Evolutionary conservation across 2,329 filamentous ascomycete genomes (phyloP), one percentile per base, ranked within the genome.

Genomic region (Endothia cerciana): DNA sequence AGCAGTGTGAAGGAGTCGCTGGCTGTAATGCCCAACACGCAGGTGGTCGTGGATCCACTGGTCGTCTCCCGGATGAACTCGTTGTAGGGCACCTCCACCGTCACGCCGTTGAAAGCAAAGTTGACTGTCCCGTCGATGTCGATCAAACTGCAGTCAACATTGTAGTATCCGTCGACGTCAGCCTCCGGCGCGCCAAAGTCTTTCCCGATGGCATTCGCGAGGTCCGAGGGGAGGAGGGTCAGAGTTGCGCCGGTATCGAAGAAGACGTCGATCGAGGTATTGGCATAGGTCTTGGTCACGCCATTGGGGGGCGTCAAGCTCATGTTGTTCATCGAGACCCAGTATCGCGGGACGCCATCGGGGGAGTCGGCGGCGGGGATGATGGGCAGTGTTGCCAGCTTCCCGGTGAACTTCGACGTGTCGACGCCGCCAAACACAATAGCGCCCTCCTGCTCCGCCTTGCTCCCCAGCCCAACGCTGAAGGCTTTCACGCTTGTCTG

Each of bases 191-290:
- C 79, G 13, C 82, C 83, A 63, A 88, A 82, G 69, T 84, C 82
- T 28, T 75, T 71, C 25, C 82, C 82, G 40, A 88, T 82, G 51
- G 72, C 69, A n/a, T 76, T 71, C 51, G 84, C 84, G 40, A 92
- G 76, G 25, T 75, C 73, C 64, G 84, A 77, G 1, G 90, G 90
- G 1, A 93, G 80, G 63, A 91, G 85, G 60, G 86, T 89, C 71
- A 91, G 80, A 17, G 88, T 91, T 30, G 87, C 88, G 7, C 90
- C 90, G 33, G 87, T 90, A 77, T 93, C 90, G 53, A 92, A 82
- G 62, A 92, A 87, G 13, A 90, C 89, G 15, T 86, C 80, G 70
- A 82, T 77, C 19, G 70, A 71, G 55, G 77, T 77, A 71, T 76
- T 75, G 47, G 72, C 62, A 69, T 82, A 82, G 65, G 71, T 70